phyloP scores from a whole-genome alignment of 495 filamentous ascomycete species.

The Thozetella sp. region DNA sequence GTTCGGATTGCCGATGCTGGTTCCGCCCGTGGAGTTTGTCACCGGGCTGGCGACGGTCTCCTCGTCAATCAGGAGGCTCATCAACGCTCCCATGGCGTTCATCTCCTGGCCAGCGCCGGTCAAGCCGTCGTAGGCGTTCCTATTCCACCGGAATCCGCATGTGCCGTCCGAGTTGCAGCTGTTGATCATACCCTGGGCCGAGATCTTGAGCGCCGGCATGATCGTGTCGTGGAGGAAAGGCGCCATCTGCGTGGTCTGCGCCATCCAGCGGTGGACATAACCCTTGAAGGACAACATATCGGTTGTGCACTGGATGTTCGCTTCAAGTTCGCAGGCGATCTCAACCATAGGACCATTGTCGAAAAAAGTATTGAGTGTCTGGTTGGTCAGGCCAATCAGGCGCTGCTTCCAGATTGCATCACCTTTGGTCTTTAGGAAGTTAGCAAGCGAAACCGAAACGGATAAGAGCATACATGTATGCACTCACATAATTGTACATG shows the following conservation, averaged over 20 bases:
- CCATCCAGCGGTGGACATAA: slow-evolving; percentile 74
- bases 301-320: slow-evolving; percentile 54
- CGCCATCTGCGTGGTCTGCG: slow-evolving; percentile 63
- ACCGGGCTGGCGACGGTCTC: slow-evolving; percentile 38
- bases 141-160: slow-evolving; percentile 56
- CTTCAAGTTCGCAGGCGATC: slow-evolving; percentile 59
- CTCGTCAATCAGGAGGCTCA: slow-evolving; percentile 43
- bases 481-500: slow-evolving; percentile 65
- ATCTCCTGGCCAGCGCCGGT: slow-evolving; percentile 59
- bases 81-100: slow-evolving; percentile 51
- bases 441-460: no score
- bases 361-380: slow-evolving; percentile 58
- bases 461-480: no score
- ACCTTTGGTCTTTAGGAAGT: slow-evolving; percentile 47
- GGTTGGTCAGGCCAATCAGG: slow-evolving; percentile 57
- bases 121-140: slow-evolving; percentile 9
- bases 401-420: slow-evolving; percentile 55
- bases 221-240: slow-evolving; percentile 63
- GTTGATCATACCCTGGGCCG: slow-evolving; percentile 64
- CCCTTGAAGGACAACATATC: slow-evolving; percentile 80
- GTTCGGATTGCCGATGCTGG: slow-evolving; percentile 58
- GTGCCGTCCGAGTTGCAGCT: slow-evolving; percentile 63
- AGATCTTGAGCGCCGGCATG: slow-evolving; percentile 63
- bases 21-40: slow-evolving; percentile 57
- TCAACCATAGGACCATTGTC: slow-evolving; percentile 53